phyloP scores from a whole-genome alignment of 148 eudicot species.

The Rhododendron molle region DNA sequence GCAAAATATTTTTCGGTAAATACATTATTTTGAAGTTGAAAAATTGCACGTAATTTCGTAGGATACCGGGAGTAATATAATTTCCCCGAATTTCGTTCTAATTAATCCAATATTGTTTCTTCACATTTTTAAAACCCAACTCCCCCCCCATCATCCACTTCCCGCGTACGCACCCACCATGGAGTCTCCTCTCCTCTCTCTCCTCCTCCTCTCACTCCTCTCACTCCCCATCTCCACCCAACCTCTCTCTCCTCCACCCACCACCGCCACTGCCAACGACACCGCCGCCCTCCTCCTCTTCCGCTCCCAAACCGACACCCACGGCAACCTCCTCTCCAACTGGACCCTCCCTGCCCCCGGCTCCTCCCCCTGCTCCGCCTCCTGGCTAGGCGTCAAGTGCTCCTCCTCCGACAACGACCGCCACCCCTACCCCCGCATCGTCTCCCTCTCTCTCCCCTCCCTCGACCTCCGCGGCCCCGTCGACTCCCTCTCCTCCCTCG shows the following conservation, averaged over 20 bases:
- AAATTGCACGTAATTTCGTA: too few species aligned
- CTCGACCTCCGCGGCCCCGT: constrained; percentile 79
- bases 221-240: constrained; percentile 9
- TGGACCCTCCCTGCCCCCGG: constrained; percentile 54
- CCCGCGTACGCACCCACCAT: constrained; percentile 27
- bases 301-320: constrained; percentile 64
- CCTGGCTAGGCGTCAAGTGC: constrained; percentile 69
- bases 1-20: too few species aligned
- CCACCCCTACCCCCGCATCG: constrained; percentile 33
- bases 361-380: constrained; percentile 49
- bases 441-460: constrained; percentile 54
- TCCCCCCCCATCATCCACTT: constrained; percentile 8
- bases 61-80: too few species aligned
- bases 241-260: constrained; percentile 18
- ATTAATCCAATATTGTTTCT: not conserved
- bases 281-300: constrained; percentile 70
- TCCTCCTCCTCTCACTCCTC: not conserved
- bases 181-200: constrained; percentile 21
- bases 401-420: constrained; percentile 8
- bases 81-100: not conserved
- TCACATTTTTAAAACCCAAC: constrained; percentile 18
- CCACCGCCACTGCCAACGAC: constrained; percentile 41
- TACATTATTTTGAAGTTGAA: too few species aligned
- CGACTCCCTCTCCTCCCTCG: constrained; percentile 54
- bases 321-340: constrained; percentile 67